phyloP scores from a whole-genome alignment of 176 grass and related monocot species.

The Eremochloa ophiuroides region DNA sequence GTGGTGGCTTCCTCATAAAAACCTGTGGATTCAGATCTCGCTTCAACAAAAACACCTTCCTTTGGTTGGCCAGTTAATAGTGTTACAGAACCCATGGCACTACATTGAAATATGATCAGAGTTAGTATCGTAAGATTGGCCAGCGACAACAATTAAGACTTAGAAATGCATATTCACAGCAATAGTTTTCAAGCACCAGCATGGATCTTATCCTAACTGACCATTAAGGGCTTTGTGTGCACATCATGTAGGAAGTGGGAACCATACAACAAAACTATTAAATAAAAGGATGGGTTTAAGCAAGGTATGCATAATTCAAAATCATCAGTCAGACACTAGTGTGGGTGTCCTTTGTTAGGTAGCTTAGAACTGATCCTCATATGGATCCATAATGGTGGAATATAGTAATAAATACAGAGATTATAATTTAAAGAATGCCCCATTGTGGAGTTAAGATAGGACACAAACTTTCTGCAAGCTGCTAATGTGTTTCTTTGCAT shows the following conservation, averaged over 20 bases:
- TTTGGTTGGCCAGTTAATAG: slow-evolving; percentile 85
- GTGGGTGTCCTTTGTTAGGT: not conserved
- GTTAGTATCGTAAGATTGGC: slow-evolving; percentile 14
- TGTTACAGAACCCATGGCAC: slow-evolving; percentile 88
- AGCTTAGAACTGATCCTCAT: not conserved
- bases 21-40: slow-evolving; percentile 81
- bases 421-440: not conserved
- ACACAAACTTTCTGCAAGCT: not conserved
- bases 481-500: not conserved
- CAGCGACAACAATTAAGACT: not conserved
- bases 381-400: not conserved
- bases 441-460: not conserved
- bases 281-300: not conserved
- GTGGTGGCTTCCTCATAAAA: slow-evolving; percentile 95
- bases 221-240: not conserved
- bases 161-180: not conserved
- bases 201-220: slow-evolving; percentile 2
- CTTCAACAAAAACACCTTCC: slow-evolving; percentile 87
- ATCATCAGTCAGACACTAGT: not conserved
- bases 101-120: slow-evolving; percentile 40
- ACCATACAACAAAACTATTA: slow-evolving; percentile 11
- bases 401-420: not conserved
- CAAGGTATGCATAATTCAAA: not conserved
- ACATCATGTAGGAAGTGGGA: not conserved
- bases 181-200: not conserved